Conservation (phyloP, 495 filamentous ascomycete genomes). For the Pseudomonodictys pantanalensis region DNA sequence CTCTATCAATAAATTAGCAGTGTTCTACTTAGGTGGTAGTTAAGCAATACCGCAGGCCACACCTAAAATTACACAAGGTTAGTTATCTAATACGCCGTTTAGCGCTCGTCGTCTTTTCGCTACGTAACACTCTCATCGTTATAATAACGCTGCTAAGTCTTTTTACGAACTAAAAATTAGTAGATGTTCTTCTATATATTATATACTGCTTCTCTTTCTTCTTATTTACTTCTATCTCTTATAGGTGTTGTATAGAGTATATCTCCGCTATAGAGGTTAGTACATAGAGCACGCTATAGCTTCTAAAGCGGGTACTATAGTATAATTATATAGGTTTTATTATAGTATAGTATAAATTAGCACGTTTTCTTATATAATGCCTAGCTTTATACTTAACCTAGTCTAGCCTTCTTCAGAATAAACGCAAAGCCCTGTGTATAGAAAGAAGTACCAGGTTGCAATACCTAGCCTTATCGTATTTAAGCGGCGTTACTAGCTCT, state of each 20-base stretch:
- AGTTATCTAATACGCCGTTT: slow-evolving; percentile 1
- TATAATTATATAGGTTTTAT: slow-evolving; percentile 1
- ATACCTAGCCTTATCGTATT: slow-evolving; percentile 2
- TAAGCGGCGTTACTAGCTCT: not conserved
- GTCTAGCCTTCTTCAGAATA: slow-evolving; percentile 2
- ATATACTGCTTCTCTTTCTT: not conserved
- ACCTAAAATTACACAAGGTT: slow-evolving; percentile 11
- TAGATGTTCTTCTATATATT: not conserved
- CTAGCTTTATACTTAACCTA: not conserved
- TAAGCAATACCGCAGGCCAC: not conserved
- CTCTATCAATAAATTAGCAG: not conserved
- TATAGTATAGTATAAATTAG: not conserved
- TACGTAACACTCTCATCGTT: not conserved
- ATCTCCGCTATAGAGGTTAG: slow-evolving; percentile 3
- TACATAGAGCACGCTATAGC: slow-evolving; percentile 5
- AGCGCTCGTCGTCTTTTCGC: not conserved
- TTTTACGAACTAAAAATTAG: not conserved
- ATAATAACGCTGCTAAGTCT: not conserved
- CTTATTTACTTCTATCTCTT: not conserved
- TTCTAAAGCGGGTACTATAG: not conserved
- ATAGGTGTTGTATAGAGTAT: not conserved
- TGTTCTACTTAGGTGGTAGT: not conserved
- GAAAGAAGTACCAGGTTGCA: slow-evolving; percentile 2
- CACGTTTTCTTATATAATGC: slow-evolving; percentile 2
- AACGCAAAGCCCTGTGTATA: not conserved